Evolutionary conservation across 139 green algal species (phyloP).

Genomic region (Astrephomene gubernaculifera): DNA sequence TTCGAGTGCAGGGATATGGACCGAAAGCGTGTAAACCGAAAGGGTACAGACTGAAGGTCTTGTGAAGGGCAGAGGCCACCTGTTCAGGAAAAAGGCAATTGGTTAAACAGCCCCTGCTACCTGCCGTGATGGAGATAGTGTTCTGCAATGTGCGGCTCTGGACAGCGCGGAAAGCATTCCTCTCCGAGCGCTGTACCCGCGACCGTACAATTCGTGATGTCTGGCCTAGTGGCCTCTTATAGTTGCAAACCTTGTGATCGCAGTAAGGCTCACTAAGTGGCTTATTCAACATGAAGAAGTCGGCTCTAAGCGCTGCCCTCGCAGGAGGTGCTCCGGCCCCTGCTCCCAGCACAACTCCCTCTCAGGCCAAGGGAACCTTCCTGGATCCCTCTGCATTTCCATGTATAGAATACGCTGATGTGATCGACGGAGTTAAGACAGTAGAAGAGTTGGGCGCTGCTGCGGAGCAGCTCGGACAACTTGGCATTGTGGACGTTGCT

Average conservation of each 20-base stretch:
- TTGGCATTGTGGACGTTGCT: slow-evolving; percentile 30
- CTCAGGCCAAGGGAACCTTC: slow-evolving; percentile 12
- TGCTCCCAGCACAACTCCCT: not conserved
- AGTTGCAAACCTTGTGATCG: not conserved
- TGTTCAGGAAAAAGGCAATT: too few relatives aligned
- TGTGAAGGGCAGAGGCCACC: too few relatives aligned
- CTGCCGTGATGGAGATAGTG: too few relatives aligned
- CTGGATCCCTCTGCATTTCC: slow-evolving; percentile 50
- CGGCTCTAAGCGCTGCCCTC: slow-evolving; percentile 43
- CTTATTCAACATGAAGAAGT: slow-evolving; percentile 40
- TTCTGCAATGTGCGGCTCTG: too few relatives aligned
- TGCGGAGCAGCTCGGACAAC: not conserved
- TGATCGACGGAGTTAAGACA: slow-evolving; percentile 37
- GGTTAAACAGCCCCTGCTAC: too few relatives aligned
- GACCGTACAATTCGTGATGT: too few relatives aligned
- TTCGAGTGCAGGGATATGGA: too few relatives aligned
- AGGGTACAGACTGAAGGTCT: too few relatives aligned
- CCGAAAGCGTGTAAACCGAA: too few relatives aligned
- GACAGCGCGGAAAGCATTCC: too few relatives aligned
- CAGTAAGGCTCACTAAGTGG: not conserved
- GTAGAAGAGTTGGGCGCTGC: not conserved
- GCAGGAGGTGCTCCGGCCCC: slow-evolving; percentile 36
- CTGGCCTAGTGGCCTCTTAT: not conserved
- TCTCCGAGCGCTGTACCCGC: too few relatives aligned
- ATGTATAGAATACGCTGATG: slow-evolving; percentile 51